Evolutionary conservation across 495 filamentous ascomycete species (phyloP).

Genomic region (Pyrenula aspistea): DNA sequence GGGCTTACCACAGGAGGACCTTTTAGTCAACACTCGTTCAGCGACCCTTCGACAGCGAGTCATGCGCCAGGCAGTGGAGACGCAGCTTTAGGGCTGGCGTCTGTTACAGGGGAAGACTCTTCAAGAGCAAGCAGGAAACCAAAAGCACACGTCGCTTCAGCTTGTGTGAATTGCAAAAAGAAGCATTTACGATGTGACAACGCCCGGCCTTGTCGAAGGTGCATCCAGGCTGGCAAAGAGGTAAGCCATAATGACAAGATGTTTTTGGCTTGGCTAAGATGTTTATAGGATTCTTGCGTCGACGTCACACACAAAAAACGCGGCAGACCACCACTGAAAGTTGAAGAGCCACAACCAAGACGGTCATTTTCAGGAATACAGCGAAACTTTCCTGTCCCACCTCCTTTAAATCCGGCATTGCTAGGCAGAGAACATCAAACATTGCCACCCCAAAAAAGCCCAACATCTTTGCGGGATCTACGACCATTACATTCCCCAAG

Average conservation of each 20-base stretch:
- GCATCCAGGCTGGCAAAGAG: conserved; percentile 51
- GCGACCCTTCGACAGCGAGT: conserved; percentile 8
- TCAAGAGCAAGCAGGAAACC: conserved; percentile 67
- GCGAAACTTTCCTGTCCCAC: neutral
- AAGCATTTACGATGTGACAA: conserved; percentile 79
- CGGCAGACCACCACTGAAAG: conserved; percentile 80
- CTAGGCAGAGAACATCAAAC: neutral
- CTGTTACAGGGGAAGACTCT: conserved; percentile 21
- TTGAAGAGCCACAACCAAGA: conserved; percentile 43
- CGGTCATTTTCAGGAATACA: neutral
- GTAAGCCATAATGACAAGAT: conserved; percentile 29
- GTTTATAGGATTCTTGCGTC: conserved; percentile 64
- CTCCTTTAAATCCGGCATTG: neutral
- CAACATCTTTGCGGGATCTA: neutral
- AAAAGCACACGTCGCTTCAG: conserved; percentile 92
- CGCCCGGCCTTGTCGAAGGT: conserved; percentile 49
- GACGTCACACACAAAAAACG: conserved; percentile 97
- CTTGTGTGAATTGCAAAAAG: conserved; percentile 94
- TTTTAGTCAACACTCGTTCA: conserved; percentile 17
- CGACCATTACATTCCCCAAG: neutral
- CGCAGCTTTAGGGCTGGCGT: conserved; percentile 14
- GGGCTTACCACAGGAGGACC: conserved; percentile 5
- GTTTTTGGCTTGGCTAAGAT: conserved; percentile 8
- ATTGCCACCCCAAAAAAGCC: neutral
- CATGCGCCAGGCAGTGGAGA: conserved; percentile 13